Evolutionary conservation across 129 eudicot genomes (phyloP).

Genomic region (Kitagawia praeruptora): DNA sequence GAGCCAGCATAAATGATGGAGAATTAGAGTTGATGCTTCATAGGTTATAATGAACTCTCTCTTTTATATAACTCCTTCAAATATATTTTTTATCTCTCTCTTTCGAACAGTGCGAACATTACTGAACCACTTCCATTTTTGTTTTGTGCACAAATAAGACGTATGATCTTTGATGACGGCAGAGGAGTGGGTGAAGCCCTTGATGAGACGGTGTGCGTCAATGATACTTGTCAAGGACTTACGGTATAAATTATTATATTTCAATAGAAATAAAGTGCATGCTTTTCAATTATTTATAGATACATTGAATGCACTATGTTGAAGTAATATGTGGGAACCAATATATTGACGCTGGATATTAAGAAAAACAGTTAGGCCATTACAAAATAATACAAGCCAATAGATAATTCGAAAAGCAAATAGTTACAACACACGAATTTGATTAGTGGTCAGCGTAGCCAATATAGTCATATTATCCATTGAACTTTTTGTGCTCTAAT

Average conservation of each 20-base stretch:
- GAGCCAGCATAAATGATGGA: conserved; percentile 84
- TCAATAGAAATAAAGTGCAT: background rate
- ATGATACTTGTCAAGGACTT: conserved; percentile 63
- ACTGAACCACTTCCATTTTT: conserved; percentile 4
- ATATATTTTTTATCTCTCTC: background rate
- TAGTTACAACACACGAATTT: background rate
- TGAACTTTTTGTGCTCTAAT: background rate
- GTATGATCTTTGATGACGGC: conserved; percentile 51
- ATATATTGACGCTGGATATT: background rate
- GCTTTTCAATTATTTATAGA: background rate
- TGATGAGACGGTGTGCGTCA: conserved; percentile 63
- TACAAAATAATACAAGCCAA: background rate
- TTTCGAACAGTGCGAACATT: background rate
- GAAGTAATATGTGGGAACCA: background rate
- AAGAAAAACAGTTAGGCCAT: background rate
- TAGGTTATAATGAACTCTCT: conserved; percentile 31
- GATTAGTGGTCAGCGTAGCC: background rate
- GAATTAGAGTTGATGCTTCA: conserved; percentile 87
- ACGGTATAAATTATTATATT: conserved; percentile 40
- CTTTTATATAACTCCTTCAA: background rate
- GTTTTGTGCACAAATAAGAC: conserved; percentile 28
- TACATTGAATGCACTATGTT: background rate
- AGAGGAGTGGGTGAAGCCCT: conserved; percentile 88
- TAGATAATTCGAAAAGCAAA: background rate
- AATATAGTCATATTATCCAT: background rate